Base-by-base conservation (phyloP, 1,284 basidiomycete species). In the Macrocystidia cucumis region DNA sequence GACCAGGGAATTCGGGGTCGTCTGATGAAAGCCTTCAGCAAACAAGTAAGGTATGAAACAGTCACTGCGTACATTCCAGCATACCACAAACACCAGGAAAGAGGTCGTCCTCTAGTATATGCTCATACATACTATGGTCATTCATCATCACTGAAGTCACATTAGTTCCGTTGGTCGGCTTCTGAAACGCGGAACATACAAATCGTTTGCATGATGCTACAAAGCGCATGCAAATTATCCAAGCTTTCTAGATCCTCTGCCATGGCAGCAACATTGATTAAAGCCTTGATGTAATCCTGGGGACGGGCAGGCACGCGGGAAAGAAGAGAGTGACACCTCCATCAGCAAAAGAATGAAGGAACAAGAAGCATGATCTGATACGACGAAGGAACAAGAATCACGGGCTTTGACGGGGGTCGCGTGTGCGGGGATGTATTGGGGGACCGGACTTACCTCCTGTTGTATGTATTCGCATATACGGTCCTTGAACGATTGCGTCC, bases 61-160 rank as follows among this genome's bases (percentile, higher is more conserved):
- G 34, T 34, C 40, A 34, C 19, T 25, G 16, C 88, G 43, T 50
- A 93, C 91, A 98, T 71, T 99, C 95, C 44, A 99, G 78, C 72
- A 98, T 96, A 37, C 93, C 92, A 18, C 95, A 78, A 20, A 97
- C 89, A 36, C 89, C 91, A 46, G 87, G 73, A 60, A 97, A 98
- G 39, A 93, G 67, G 29, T 95, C 88, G 51, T 98, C 95, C 42
- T 91, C 83, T 24, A 98, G 70, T 45, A 98, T 87, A 55, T 93
- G 87, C 60, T 99, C 96, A 55, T 95, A 92, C 51, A 99, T 78
- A 34, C 74, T 75, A 55, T 92, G 92, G 60, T 99, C 96, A 56
- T 97, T 98, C 51, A 98, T 74, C 67, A 91, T 78, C 41, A 98
- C 91, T 96, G 34, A 18, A 32, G n/a, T n/a, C n/a, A 57, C 4